phyloP scores from a whole-genome alignment of 148 eudicot species.

The Heliosperma pusillum region DNA sequence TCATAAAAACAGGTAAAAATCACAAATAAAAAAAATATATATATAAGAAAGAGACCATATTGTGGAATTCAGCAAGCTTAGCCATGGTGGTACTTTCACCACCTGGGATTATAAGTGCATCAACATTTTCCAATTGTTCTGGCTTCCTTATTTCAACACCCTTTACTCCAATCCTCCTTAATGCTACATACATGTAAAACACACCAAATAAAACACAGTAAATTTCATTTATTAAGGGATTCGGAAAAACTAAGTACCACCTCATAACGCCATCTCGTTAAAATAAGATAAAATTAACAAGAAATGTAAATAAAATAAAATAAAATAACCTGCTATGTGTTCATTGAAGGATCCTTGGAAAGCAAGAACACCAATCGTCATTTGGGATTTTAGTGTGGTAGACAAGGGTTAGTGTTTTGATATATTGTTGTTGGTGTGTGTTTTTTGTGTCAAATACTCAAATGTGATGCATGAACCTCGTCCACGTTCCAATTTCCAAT shows the following conservation, averaged over 20 bases:
- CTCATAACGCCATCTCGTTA: too few species aligned
- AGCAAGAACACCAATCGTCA: conserved; percentile 91
- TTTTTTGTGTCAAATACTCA: neutral
- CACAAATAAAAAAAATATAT: neutral
- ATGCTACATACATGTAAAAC: conserved; percentile 35
- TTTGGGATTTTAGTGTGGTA: neutral
- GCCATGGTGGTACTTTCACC: conserved; percentile 99
- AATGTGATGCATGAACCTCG: neutral
- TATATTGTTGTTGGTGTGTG: neutral
- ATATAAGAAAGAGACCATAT: conserved; percentile 43
- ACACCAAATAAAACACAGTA: neutral
- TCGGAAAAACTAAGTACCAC: too few species aligned
- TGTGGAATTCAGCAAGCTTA: conserved; percentile 80
- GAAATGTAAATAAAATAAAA: neutral
- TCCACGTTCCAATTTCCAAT: neutral
- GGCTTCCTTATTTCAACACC: conserved; percentile 79
- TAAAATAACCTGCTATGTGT: conserved; percentile 62
- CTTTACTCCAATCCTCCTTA: conserved; percentile 77
- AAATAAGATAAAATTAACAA: too few species aligned
- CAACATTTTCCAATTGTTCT: conserved; percentile 63
- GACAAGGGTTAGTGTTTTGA: neutral
- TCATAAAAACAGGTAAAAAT: neutral
- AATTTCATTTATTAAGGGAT: neutral
- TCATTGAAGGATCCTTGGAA: conserved; percentile 95
- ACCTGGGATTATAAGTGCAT: conserved; percentile 87